These are phyloP conservation scores for Nannochloropsis granulata DNA, from an alignment of 108 stramenopile genomes.

Conservation along the genomic window DNA sequence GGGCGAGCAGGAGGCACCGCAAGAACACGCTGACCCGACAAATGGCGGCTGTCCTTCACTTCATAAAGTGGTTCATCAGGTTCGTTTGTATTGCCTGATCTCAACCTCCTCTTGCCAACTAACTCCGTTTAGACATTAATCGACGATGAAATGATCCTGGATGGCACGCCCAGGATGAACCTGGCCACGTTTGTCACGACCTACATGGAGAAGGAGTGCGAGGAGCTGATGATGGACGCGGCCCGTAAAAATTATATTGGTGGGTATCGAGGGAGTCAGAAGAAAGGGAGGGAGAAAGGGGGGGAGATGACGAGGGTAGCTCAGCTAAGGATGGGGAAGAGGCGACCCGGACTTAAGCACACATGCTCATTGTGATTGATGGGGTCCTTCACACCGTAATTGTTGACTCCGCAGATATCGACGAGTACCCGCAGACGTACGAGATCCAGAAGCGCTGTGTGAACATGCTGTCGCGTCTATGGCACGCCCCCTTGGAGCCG, in stretches of 20 bases:
- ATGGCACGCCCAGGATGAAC: slow-evolving; percentile 7
- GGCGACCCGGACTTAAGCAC: no score
- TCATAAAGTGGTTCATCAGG: not conserved
- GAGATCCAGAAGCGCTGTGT: slow-evolving; percentile 27
- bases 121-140: not conserved
- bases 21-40: not conserved
- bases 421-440: slow-evolving; percentile 21
- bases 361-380: no score
- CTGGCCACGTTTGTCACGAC: slow-evolving; percentile 23
- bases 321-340: no score
- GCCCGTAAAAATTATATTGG: slow-evolving; percentile 5
- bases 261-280: not conserved
- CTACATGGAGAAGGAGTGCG: slow-evolving; percentile 17
- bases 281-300: not conserved
- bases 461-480: slow-evolving; percentile 40
- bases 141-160: slow-evolving; percentile 17
- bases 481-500: slow-evolving; percentile 29
- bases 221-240: slow-evolving; percentile 2
- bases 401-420: not conserved
- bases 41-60: not conserved
- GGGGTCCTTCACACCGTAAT: not conserved
- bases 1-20: no score
- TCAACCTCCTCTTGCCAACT: not conserved
- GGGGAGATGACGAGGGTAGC: no score
- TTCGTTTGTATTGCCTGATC: not conserved